Conservation (phyloP, 2,329 filamentous ascomycete species). For the Ophiostoma sp. region DNA sequence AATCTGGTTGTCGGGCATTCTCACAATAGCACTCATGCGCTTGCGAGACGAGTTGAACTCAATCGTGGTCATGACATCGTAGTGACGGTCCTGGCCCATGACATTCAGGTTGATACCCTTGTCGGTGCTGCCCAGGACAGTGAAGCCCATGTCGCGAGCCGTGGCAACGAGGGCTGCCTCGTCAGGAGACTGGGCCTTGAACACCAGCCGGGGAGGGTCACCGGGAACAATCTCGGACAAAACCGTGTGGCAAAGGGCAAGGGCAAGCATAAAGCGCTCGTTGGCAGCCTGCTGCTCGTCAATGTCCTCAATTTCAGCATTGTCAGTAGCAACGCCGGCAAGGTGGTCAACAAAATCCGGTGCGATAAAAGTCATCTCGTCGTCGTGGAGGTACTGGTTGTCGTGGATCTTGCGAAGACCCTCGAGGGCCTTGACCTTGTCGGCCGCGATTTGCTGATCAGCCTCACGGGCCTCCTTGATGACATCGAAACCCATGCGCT, state of each 20-base stretch:
- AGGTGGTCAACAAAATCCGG: slow-evolving; percentile 84
- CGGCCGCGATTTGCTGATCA: slow-evolving; percentile 70
- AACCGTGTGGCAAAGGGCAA: slow-evolving; percentile 95
- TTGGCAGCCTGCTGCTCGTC: slow-evolving; percentile 69
- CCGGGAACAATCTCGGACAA: slow-evolving; percentile 85
- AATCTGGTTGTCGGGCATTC: slow-evolving; percentile 87
- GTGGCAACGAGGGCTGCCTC: slow-evolving; percentile 92
- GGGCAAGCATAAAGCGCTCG: slow-evolving; percentile 85
- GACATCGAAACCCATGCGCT: slow-evolving; percentile 79
- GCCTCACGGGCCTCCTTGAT: slow-evolving; percentile 72
- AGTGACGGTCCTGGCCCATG: slow-evolving; percentile 77
- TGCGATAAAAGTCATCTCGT: slow-evolving; percentile 85
- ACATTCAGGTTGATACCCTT: slow-evolving; percentile 83
- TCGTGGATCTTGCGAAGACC: slow-evolving; percentile 71
- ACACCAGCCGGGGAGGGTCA: slow-evolving; percentile 85
- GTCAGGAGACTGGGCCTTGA: slow-evolving; percentile 96
- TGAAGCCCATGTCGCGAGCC: slow-evolving; percentile 91
- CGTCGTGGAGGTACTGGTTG: slow-evolving; percentile 86
- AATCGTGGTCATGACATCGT: slow-evolving; percentile 84
- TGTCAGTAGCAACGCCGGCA: slow-evolving; percentile 47
- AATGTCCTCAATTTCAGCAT: slow-evolving; percentile 52
- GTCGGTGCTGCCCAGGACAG: slow-evolving; percentile 71
- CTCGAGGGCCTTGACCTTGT: slow-evolving; percentile 66
- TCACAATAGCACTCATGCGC: slow-evolving; percentile 94
- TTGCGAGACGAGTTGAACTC: slow-evolving; percentile 98